Evolutionary conservation across 257 asterid species (phyloP).

Genomic region (Solanum bulbocastanum): DNA sequence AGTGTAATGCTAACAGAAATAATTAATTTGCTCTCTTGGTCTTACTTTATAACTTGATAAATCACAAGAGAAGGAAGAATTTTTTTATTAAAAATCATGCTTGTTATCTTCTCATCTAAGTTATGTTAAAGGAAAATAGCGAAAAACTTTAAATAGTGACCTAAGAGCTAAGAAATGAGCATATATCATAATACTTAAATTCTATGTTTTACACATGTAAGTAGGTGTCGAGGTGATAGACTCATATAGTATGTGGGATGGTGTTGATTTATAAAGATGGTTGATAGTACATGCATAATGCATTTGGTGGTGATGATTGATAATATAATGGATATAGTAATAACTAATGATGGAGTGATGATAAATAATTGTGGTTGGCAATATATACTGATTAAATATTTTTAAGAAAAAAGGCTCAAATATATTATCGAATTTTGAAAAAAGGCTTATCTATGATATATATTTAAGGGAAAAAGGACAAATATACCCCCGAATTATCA

Average conservation of each 20-base stretch:
- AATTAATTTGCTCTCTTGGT: no score
- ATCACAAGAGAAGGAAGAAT: not conserved
- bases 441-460: no score
- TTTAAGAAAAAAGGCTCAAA: no score
- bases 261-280: not conserved
- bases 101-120: not conserved
- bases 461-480: no score
- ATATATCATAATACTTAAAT: not conserved
- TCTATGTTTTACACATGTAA: not conserved
- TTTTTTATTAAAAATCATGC: no score
- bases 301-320: not conserved
- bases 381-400: not conserved
- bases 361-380: not conserved
- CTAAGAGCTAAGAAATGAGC: not conserved
- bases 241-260: not conserved
- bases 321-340: not conserved
- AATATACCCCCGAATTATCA: no score
- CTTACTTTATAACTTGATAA: not conserved
- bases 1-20: no score
- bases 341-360: not conserved
- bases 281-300: not conserved
- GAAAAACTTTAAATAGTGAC: no score
- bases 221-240: not conserved
- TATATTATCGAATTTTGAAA: no score
- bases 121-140: no score